These are phyloP conservation scores for Planoprotostelium fungivorum DNA, from an alignment of 78 protist species.

Conservation along the genomic window DNA sequence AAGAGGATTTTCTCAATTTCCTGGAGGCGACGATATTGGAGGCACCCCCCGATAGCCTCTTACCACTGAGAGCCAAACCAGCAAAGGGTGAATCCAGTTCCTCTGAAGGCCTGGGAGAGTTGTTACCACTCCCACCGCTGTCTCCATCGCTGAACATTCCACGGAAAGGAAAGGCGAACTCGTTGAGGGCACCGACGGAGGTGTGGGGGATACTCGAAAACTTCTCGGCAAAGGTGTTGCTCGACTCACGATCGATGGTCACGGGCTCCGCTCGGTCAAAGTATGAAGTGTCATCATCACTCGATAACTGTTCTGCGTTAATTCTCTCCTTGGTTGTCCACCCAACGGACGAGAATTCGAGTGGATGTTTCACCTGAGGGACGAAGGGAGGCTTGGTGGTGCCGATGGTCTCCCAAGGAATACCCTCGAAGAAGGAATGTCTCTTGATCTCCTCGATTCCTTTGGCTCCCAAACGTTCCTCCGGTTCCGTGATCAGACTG, in stretches of 20 bases:
- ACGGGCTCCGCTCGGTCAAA: neutral
- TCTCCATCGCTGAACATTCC: no score
- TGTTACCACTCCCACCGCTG: no score
- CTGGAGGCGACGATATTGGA: neutral
- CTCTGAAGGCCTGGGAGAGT: no score
- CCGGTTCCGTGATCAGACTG: constrained; percentile 44
- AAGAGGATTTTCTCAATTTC: neutral
- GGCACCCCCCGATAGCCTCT: neutral
- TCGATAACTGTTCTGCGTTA: neutral
- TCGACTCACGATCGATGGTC: neutral
- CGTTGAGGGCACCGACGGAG: neutral
- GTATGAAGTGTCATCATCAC: neutral
- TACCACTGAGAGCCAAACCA: no score
- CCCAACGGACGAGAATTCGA: no score
- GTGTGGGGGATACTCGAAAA: neutral
- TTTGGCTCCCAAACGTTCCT: constrained; percentile 49
- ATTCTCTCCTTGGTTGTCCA: no score
- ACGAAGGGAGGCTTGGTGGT: constrained; percentile 50
- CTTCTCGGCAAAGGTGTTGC: neutral
- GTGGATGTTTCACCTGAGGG: constrained; percentile 20
- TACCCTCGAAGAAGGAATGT: constrained; percentile 87
- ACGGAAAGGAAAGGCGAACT: neutral
- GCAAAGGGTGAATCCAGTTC: no score
- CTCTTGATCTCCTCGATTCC: constrained; percentile 67
- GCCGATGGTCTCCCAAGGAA: constrained; percentile 73